phyloP scores from a whole-genome alignment of 768 basidiomycete genomes.

The Termitomyces sp. region DNA sequence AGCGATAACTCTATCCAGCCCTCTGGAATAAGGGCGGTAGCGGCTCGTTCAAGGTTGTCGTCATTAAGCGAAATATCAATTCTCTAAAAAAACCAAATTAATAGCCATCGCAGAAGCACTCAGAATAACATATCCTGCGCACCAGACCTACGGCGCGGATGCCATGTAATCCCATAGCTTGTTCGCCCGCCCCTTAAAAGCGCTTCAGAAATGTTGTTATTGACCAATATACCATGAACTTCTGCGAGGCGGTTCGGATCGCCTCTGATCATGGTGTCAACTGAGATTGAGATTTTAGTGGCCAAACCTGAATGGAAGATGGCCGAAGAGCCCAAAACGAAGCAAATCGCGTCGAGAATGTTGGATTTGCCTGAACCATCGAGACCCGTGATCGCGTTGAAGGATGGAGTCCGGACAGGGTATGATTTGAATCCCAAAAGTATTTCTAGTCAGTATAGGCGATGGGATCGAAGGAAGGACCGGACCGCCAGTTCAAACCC shows the following conservation, averaged over 20 bases:
- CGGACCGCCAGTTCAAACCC: constrained; percentile 53
- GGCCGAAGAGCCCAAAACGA: constrained; percentile 70
- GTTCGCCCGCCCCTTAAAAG: background rate
- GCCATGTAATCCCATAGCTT: background rate
- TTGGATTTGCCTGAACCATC: constrained; percentile 98
- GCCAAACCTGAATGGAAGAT: background rate
- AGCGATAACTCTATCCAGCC: background rate
- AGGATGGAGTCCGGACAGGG: constrained; percentile 92
- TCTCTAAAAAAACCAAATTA: too few relatives aligned
- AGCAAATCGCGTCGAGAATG: constrained; percentile 98
- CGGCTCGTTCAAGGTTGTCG: background rate
- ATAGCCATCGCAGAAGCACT: background rate
- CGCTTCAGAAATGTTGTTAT: background rate
- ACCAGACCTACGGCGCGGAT: background rate
- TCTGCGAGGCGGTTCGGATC: background rate
- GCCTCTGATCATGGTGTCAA: background rate
- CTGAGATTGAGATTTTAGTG: background rate
- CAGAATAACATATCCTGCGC: background rate
- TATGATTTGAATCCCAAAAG: constrained; percentile 92
- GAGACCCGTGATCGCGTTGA: constrained; percentile 97
- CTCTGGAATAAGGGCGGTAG: background rate
- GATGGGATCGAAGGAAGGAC: background rate
- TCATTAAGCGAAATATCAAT: background rate
- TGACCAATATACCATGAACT: background rate
- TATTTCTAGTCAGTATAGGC: background rate